Evolutionary conservation across 148 eudicot genomes (phyloP).

Genomic region (Oxyria digyna): DNA sequence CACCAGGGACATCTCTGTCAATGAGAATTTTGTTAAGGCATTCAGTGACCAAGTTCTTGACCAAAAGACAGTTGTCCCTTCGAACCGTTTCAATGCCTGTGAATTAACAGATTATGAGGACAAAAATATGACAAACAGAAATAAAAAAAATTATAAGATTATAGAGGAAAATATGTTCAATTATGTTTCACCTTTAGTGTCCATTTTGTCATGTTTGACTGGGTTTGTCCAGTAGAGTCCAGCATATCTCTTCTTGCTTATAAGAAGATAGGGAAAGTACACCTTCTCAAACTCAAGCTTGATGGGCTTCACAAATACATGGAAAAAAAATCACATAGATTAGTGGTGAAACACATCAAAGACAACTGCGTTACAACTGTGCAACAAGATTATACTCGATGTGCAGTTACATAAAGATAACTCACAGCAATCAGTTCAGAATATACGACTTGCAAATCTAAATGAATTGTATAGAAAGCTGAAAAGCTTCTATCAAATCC

Average conservation of each 20-base stretch:
- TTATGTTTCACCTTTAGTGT: conserved; percentile 63
- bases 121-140: conserved; percentile 3
- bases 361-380: not conserved
- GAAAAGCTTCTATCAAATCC: not conserved
- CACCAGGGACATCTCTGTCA: conserved; percentile 87
- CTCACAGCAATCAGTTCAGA: not conserved
- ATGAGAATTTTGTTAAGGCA: conserved; percentile 89
- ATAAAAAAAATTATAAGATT: not conserved
- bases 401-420: not conserved
- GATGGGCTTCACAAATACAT: conserved; percentile 54
- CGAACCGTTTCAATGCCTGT: conserved; percentile 96
- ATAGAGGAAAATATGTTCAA: conserved; percentile 1
- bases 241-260: conserved; percentile 98
- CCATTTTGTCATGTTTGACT: conserved; percentile 88
- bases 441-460: not conserved
- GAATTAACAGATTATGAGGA: conserved; percentile 5
- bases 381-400: not conserved
- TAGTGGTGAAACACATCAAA: not conserved
- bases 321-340: not conserved
- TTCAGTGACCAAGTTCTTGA: conserved; percentile 84
- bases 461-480: not conserved
- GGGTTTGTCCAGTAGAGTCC: conserved; percentile 93
- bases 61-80: conserved; percentile 90
- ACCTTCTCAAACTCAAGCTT: conserved; percentile 97
- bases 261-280: conserved; percentile 81